phyloP scores from a whole-genome alignment of 306 rosid genomes.

The Prunus fruticosa region DNA sequence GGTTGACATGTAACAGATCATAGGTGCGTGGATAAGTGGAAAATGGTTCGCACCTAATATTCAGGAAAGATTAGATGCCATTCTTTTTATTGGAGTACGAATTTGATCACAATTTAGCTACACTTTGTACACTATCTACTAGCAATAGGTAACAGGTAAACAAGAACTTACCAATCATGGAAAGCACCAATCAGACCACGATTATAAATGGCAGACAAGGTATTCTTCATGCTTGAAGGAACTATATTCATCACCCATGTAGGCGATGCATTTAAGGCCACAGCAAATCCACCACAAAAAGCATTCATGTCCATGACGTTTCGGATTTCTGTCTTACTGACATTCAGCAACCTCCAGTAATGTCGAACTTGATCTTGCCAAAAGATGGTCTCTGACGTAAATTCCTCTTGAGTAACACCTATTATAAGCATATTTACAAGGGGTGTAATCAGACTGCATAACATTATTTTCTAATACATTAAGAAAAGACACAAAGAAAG shows the following conservation, averaged over 20 bases:
- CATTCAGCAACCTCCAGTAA: constrained; percentile 76
- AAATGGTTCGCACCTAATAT: constrained; percentile 85
- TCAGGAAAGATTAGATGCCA: constrained; percentile 26
- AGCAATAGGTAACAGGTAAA: background rate
- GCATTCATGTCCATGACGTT: constrained; percentile 97
- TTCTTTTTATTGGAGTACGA: background rate
- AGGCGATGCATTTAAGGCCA: constrained; percentile 54
- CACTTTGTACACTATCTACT: background rate
- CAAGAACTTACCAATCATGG: constrained; percentile 74
- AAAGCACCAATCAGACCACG: constrained; percentile 77
- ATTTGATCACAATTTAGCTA: background rate
- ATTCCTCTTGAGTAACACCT: constrained; percentile 67
- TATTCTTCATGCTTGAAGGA: constrained; percentile 69
- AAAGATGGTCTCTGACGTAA: constrained; percentile 50
- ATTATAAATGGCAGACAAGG: constrained; percentile 76
- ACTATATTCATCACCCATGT: constrained; percentile 90
- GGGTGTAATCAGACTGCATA: constrained; percentile 22
- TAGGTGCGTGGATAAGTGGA: constrained; percentile 92
- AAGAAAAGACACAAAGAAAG: background rate
- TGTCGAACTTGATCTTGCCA: constrained; percentile 71
- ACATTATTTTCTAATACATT: background rate
- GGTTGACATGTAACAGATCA: constrained; percentile 77
- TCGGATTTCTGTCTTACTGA: constrained; percentile 57
- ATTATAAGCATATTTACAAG: constrained; percentile 21
- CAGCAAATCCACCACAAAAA: constrained; percentile 76